Percentiles rank a stretch among this genome's conserved stretches.
Conservation (phyloP, 345 rosid genomes). For the Salix purpurea region DNA sequence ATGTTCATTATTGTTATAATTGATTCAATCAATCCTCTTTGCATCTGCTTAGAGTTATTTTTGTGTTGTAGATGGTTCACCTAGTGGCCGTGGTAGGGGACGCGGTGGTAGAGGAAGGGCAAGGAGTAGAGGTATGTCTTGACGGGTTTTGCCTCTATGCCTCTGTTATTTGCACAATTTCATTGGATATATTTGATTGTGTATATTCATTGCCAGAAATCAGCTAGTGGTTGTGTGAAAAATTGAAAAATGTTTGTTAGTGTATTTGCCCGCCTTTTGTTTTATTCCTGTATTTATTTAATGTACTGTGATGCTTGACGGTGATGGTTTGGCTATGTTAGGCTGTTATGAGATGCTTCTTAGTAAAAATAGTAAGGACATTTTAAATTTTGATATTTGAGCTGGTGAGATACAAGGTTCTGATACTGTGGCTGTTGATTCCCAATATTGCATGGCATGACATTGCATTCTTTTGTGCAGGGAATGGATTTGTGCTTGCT, state of each 20-base stretch:
- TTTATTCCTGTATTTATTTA: not conserved
- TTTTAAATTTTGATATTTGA: not conserved
- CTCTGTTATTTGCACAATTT: not conserved
- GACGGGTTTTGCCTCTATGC: not conserved
- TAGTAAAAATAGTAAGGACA: not conserved
- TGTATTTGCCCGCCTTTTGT: not conserved
- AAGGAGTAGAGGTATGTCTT: constrained; percentile 23
- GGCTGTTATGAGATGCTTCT: not conserved
- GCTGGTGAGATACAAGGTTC: not conserved
- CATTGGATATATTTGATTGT: not conserved
- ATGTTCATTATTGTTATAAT: not conserved
- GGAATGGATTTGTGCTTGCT: constrained; percentile 56
- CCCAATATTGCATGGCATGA: not conserved
- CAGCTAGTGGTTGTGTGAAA: not conserved
- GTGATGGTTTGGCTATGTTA: not conserved
- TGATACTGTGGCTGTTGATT: not conserved
- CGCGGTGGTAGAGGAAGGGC: constrained; percentile 28
- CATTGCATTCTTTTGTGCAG: constrained; percentile 27
- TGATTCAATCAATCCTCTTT: not conserved
- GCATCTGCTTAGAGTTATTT: not conserved
- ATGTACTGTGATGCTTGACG: not conserved
- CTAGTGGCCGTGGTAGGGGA: constrained; percentile 28
- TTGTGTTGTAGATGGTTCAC: constrained; percentile 25
- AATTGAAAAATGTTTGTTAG: not conserved
- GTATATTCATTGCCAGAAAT: not conserved